These are phyloP conservation scores for Tylopilus subfusipes DNA, from an alignment of 768 basidiomycete species.

Conservation along the genomic window DNA sequence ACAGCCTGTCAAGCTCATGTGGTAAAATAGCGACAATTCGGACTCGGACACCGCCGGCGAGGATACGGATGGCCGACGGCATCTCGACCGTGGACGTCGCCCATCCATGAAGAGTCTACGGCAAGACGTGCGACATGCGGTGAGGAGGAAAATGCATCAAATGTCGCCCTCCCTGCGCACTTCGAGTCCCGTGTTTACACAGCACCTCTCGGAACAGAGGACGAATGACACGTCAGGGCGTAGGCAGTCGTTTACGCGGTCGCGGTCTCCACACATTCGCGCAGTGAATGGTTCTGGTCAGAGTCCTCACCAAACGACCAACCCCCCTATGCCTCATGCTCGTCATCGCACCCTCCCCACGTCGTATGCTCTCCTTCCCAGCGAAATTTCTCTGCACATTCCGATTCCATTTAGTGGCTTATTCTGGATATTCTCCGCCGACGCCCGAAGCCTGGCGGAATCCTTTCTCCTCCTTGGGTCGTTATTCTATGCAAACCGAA, in stretches of 20 bases:
- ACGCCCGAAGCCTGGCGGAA: slow-evolving; percentile 61
- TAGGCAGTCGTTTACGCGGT: slow-evolving; percentile 62
- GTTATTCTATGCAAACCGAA: slow-evolving; percentile 51
- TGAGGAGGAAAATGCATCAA: slow-evolving; percentile 29
- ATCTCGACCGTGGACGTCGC: slow-evolving; percentile 42
- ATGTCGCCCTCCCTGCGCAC: slow-evolving; percentile 23
- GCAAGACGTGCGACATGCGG: slow-evolving; percentile 23
- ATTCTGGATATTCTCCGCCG: slow-evolving; percentile 50
- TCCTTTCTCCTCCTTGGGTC: slow-evolving; percentile 62
- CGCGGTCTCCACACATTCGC: slow-evolving; percentile 59
- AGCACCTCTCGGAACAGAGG: slow-evolving; percentile 33
- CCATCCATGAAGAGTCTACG: slow-evolving; percentile 31
- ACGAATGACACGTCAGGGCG: slow-evolving; percentile 34
- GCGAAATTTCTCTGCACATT: slow-evolving; percentile 42
- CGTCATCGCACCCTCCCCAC: slow-evolving; percentile 36
- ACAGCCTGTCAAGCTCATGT: slow-evolving; percentile 17
- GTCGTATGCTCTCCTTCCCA: slow-evolving; percentile 44
- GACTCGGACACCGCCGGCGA: slow-evolving; percentile 50
- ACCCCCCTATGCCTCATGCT: slow-evolving; percentile 41
- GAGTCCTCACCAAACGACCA: slow-evolving; percentile 33
- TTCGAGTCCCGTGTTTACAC: slow-evolving; percentile 23
- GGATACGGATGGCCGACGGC: slow-evolving; percentile 54
- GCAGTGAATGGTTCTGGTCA: slow-evolving; percentile 33
- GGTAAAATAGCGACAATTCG: slow-evolving; percentile 43
- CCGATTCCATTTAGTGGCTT: slow-evolving; percentile 41